Base-by-base conservation (phyloP, 352 stramenopile genomes). In the Phytopythium chamaehyphon region DNA sequence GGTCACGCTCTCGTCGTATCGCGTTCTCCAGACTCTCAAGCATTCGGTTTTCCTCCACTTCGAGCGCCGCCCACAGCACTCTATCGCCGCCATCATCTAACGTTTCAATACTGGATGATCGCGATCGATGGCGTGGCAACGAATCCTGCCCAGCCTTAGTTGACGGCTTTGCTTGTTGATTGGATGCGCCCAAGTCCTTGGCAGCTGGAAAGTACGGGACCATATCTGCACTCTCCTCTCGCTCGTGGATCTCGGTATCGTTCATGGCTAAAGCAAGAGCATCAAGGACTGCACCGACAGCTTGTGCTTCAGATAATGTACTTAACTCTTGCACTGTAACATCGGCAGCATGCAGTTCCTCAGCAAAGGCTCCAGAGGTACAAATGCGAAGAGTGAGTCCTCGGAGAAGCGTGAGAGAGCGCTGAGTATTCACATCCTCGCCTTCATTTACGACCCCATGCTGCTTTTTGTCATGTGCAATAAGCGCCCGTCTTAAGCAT, bases 1-100 rank as follows among this genome's bases (percentile, higher is more conserved):
- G 66, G 47, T 81, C 52, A 0, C 51, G 59, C 47, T 88, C 76
- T 10, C 73, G 70, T 23, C 35, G 55, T 0, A 51, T 55, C 1
- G 87, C 66, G 16, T 88, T 70, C 18, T 70, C 71, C 3, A 91
- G 47, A 6, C 64, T 73, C 22, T 86, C 80, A 21, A 83, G 36
- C 75, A 91, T 86, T 1, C 81, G 64, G 37, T 88, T 90, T 37
- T 92, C 82, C 59, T 94, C 84, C 1, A 94, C 84, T 61, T 93
- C 79, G 1, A 90, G 65, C 10, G 77, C 80, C 45, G 84, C 84
- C 71, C 73, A 88, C 18, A 92, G 47, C 3, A 86, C 67, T 1
- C 71, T 68, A 39, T 88, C 76, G 22, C 59, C 61, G 0, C 77
- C 69, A 21, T 92, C 77, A 37, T 68, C 52, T 43, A 50, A 1